Evolutionary conservation across 1,284 basidiomycete species (phyloP).

Genomic region (Cutaneotrichosporon cutaneum): DNA sequence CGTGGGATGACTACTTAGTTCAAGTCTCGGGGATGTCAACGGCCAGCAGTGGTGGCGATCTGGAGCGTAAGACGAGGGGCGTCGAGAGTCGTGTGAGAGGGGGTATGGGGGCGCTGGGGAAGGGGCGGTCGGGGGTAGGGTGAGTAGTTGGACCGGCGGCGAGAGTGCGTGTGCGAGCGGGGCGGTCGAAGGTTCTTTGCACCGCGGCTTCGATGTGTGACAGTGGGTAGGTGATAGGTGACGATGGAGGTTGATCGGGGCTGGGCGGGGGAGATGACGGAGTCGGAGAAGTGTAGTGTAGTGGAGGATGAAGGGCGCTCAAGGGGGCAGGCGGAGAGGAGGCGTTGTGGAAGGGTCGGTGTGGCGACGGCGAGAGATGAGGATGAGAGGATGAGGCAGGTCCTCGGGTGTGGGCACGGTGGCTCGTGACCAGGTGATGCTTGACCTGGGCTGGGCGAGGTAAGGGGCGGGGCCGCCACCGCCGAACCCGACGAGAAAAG

Average conservation of each 20-base stretch:
- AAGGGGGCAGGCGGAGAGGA: background rate
- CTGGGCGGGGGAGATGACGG: background rate
- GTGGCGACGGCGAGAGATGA: constrained; percentile 2
- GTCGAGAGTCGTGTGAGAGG: background rate
- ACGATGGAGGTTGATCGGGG: constrained; percentile 5
- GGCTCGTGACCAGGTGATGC: constrained; percentile 3
- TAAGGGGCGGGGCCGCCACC: background rate
- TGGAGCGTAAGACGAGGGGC: background rate
- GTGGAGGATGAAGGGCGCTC: background rate
- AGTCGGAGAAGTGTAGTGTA: background rate
- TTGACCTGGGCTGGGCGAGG: background rate
- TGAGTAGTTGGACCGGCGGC: background rate
- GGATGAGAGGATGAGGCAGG: constrained; percentile 2
- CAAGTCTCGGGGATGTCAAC: background rate
- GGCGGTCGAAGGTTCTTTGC: constrained; percentile 10
- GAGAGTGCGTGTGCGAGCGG: constrained; percentile 5
- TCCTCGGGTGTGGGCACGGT: background rate
- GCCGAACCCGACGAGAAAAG: constrained; percentile 9
- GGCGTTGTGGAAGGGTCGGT: background rate
- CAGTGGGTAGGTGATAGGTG: constrained; percentile 2
- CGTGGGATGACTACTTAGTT: background rate
- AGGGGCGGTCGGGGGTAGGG: too few relatives aligned
- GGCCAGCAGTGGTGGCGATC: background rate
- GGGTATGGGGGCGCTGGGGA: background rate
- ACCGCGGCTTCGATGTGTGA: constrained; percentile 1